phyloP scores from a whole-genome alignment of 805 yeast species.

The Wickerhamomyces silvicola region DNA sequence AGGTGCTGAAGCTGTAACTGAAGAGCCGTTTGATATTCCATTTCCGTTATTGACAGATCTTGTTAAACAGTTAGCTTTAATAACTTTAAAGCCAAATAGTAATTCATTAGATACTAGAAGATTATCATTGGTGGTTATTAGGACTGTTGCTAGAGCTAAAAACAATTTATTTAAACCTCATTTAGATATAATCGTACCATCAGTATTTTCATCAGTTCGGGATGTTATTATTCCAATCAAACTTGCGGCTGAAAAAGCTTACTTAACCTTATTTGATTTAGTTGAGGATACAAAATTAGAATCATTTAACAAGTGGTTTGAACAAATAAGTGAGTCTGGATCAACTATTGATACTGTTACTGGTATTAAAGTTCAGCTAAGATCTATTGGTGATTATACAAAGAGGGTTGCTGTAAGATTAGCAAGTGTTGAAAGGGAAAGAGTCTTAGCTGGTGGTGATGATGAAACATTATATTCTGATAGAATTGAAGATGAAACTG shows the following conservation, averaged over 20 bases:
- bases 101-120: constrained; percentile 74
- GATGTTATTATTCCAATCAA: constrained; percentile 89
- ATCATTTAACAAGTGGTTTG: constrained; percentile 62
- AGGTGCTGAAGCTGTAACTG: constrained; percentile 21
- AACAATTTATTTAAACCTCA: constrained; percentile 46
- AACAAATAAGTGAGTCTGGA: constrained; percentile 28
- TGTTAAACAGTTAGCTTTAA: constrained; percentile 43
- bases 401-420: constrained; percentile 84
- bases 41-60: constrained; percentile 36
- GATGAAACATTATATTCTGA: constrained; percentile 80
- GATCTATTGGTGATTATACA: constrained; percentile 85
- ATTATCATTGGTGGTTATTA: constrained; percentile 62
- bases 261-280: constrained; percentile 61
- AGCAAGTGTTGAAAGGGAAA: constrained; percentile 81
- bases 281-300: constrained; percentile 56
- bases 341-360: constrained; percentile 33
- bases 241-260: constrained; percentile 90
- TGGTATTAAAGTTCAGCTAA: constrained; percentile 47
- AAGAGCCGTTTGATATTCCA: constrained; percentile 32
- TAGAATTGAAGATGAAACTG: constrained; percentile 76
- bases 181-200: constrained; percentile 54
- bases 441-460: constrained; percentile 87
- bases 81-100: constrained; percentile 47
- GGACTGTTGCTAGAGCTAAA: constrained; percentile 68
- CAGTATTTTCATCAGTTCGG: constrained; percentile 76